Percentiles rank a stretch among this genome's conserved stretches.
These are phyloP conservation scores for Magnusiomyces fungicola DNA, from an alignment of 1,139 yeast species.

Conservation along the genomic window DNA sequence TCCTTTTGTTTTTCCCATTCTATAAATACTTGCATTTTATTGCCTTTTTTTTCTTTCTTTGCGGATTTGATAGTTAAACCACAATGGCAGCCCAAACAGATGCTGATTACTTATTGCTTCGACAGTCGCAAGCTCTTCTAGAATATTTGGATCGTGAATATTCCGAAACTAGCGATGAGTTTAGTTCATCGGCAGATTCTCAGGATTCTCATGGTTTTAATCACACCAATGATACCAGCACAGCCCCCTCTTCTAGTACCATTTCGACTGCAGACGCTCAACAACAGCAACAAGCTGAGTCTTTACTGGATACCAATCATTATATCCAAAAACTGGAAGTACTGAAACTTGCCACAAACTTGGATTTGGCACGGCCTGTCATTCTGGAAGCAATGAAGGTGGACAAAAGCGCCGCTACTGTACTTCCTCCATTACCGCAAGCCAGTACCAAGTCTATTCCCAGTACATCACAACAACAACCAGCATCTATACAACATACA, in stretches of 20 bases:
- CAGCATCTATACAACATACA: too few species aligned
- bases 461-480: too few species aligned
- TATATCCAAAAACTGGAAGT: constrained; percentile 6
- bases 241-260: too few species aligned
- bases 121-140: constrained; percentile 1
- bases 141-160: neutral
- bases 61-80: too few species aligned
- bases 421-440: neutral
- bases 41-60: too few species aligned
- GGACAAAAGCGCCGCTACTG: neutral
- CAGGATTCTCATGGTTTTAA: neutral
- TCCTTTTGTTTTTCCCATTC: too few species aligned
- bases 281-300: neutral
- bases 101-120: neutral
- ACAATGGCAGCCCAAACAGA: neutral
- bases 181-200: neutral
- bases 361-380: constrained; percentile 1
- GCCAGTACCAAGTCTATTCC: neutral
- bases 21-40: too few species aligned
- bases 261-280: neutral
- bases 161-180: neutral
- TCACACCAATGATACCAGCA: neutral
- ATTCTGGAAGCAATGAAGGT: neutral
- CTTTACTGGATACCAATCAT: neutral
- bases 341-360: constrained; percentile 1